phyloP scores from a whole-genome alignment of 805 yeast genomes.

The Kodamaea hsintzibuensis region DNA sequence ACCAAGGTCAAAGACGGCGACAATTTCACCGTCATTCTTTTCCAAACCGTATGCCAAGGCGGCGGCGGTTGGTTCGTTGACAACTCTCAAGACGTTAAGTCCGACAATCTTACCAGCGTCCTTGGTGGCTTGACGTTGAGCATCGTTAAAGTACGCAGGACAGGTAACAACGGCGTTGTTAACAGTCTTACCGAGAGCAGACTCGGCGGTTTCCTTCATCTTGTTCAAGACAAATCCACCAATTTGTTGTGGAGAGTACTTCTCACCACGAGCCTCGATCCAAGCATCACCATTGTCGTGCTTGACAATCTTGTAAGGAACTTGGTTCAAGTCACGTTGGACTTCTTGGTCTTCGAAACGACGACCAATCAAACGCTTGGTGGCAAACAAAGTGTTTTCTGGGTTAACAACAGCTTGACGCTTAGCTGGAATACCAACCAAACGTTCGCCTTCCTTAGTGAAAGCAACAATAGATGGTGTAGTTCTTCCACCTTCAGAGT shows the following conservation, averaged over 20 bases:
- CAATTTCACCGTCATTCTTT: constrained; percentile 74
- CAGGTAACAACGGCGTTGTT: constrained; percentile 90
- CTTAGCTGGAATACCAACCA: constrained; percentile 94
- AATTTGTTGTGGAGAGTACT: constrained; percentile 92
- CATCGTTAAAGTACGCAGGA: constrained; percentile 88
- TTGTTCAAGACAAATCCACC: constrained; percentile 92
- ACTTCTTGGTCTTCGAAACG: constrained; percentile 88
- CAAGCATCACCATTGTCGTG: constrained; percentile 95
- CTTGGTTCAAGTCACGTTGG: constrained; percentile 82
- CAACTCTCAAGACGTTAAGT: constrained; percentile 84
- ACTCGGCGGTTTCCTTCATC: constrained; percentile 98
- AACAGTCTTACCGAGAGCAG: constrained; percentile 82
- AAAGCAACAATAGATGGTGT: constrained; percentile 96
- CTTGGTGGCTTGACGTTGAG: constrained; percentile 92
- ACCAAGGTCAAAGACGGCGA: constrained; percentile 96
- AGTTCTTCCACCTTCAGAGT: constrained; percentile 62
- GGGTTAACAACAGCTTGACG: constrained; percentile 96
- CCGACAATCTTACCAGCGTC: constrained; percentile 98
- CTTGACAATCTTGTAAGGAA: constrained; percentile 88
- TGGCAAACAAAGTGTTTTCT: constrained; percentile 89
- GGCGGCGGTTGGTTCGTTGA: constrained; percentile 91
- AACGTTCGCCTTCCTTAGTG: constrained; percentile 86
- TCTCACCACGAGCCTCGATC: constrained; percentile 86
- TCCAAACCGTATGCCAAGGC: constrained; percentile 95
- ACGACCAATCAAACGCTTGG: constrained; percentile 93